Evolutionary conservation across 805 yeast genomes (phyloP).

Genomic region (Yarrowia deformans): DNA sequence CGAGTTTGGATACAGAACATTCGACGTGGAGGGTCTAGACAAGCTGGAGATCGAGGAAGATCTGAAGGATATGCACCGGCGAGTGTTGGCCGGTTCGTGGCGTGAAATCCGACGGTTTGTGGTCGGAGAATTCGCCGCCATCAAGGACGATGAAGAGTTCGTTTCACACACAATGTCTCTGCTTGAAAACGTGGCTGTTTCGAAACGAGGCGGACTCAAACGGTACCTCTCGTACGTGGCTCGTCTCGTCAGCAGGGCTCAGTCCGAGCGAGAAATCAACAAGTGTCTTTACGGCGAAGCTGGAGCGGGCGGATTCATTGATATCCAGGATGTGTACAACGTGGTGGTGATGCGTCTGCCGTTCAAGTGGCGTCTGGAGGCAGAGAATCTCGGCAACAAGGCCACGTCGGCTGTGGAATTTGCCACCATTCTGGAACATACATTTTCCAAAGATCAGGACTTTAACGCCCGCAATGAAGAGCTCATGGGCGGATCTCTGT

Average conservation of each 20-base stretch:
- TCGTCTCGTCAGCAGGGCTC: conserved; percentile 24
- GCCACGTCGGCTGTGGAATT: conserved; percentile 26
- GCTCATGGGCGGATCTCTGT: conserved; percentile 36
- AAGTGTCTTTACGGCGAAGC: conserved; percentile 29
- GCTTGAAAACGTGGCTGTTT: conserved; percentile 29
- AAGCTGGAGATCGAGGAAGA: not conserved
- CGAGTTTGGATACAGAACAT: conserved; percentile 22
- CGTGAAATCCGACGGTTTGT: conserved; percentile 15
- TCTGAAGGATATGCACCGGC: not conserved
- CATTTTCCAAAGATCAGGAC: conserved; percentile 28
- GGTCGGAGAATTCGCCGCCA: conserved; percentile 14
- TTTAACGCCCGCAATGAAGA: conserved; percentile 22
- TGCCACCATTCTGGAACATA: conserved; percentile 35
- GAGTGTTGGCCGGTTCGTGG: conserved; percentile 25
- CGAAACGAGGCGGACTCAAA: conserved; percentile 26
- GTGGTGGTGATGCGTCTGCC: conserved; percentile 14
- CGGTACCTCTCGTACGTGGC: conserved; percentile 36
- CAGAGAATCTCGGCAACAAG: not conserved
- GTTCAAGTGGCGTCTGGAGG: conserved; percentile 33
- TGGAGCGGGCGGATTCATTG: conserved; percentile 1
- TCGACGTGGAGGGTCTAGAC: conserved; percentile 14
- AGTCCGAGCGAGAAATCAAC: conserved; percentile 33
- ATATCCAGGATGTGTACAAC: conserved; percentile 8
- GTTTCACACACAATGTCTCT: conserved; percentile 19
- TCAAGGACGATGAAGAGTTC: conserved; percentile 22